A percentile compares a stretch with the other conserved stretches of the same genome.
phyloP scores from a whole-genome alignment of 495 filamentous ascomycete species.

The Aspergillus incahuasiensis region DNA sequence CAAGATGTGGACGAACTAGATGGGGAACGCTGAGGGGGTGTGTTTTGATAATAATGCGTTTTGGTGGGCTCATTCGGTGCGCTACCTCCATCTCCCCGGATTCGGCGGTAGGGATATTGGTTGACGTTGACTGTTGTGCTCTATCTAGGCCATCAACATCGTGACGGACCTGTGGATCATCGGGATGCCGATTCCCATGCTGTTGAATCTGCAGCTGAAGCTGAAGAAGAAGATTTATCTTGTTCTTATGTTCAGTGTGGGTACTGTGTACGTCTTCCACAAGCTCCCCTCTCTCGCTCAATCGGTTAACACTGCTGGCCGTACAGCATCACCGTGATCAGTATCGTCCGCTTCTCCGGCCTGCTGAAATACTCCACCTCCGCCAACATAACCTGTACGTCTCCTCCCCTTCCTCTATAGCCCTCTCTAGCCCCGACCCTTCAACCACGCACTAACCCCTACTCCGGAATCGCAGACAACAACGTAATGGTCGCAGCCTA shows the following conservation, averaged over 20 bases:
- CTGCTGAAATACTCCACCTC: background rate
- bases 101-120: background rate
- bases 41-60: background rate
- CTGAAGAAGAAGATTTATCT: background rate
- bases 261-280: background rate
- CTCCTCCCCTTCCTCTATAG: background rate
- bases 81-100: background rate
- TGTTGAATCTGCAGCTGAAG: background rate
- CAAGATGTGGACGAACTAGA: background rate
- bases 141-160: slow-evolving; percentile 1
- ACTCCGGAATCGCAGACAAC: background rate
- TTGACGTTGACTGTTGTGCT: no score
- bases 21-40: background rate
- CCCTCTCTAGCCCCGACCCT: no score
- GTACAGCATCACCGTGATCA: background rate
- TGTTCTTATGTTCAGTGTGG: background rate
- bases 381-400: background rate
- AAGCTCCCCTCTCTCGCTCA: no score
- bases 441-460: background rate
- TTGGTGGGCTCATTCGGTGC: background rate
- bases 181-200: background rate
- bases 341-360: background rate
- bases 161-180: background rate
- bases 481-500: background rate
- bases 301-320: no score